These are phyloP conservation scores for Fusarium gaditjirri DNA, from an alignment of 2,329 filamentous ascomycete species.

Conservation along the genomic window DNA sequence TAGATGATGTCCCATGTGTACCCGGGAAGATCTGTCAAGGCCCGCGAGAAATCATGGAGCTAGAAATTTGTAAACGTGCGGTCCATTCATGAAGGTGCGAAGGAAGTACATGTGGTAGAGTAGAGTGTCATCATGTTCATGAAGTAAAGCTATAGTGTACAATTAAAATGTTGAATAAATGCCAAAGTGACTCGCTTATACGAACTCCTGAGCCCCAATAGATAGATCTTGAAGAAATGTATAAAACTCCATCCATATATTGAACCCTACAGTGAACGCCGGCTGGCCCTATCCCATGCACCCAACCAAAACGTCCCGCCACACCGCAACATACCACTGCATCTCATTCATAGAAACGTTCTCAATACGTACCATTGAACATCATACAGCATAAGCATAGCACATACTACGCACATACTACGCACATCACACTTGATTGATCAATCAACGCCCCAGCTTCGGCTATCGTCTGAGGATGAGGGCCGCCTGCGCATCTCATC, in stretches of 20 bases:
- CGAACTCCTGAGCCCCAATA: neutral
- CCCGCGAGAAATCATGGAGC: neutral
- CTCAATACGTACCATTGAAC: neutral
- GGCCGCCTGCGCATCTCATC: constrained; percentile 18
- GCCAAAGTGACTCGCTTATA: constrained; percentile 6
- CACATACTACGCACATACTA: neutral
- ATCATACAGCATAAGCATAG: constrained; percentile 1
- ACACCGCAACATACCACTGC: neutral
- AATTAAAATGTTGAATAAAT: constrained; percentile 16
- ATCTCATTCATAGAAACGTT: constrained; percentile 7
- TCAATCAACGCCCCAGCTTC: constrained; percentile 44
- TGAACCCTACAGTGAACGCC: constrained; percentile 27
- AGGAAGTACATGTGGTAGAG: neutral
- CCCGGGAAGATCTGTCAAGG: neutral
- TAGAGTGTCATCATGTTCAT: constrained; percentile 7
- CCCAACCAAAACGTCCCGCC: constrained; percentile 21
- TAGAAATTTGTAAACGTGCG: no score
- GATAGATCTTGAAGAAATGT: constrained; percentile 8
- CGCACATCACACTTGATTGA: neutral
- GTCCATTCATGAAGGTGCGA: no score
- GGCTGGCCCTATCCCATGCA: constrained; percentile 14
- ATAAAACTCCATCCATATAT: constrained; percentile 29
- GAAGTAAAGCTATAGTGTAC: constrained; percentile 15
- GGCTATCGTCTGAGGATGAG: constrained; percentile 40
- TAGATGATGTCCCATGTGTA: neutral